Conservation (phyloP, 2,329 filamentous ascomycete species). For the Verticillium alfalfae region DNA sequence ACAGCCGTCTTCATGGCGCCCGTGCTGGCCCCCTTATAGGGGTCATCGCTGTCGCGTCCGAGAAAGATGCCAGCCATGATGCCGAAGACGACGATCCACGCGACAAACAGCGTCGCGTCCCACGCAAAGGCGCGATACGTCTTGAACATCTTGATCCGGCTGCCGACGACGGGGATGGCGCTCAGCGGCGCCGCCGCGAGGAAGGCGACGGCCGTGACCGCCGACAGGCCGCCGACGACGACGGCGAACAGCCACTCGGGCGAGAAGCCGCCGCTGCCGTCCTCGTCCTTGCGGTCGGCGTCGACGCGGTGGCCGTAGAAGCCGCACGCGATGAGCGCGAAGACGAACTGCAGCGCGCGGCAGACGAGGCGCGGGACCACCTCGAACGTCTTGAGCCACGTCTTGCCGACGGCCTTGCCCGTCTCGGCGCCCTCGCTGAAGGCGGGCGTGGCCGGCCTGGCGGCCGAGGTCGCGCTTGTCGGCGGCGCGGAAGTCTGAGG, state of each 20-base stretch:
- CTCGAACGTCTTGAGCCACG: constrained; percentile 40
- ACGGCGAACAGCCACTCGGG: constrained; percentile 62
- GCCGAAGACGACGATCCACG: constrained; percentile 65
- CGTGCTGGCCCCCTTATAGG: constrained; percentile 37
- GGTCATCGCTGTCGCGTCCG: constrained; percentile 45
- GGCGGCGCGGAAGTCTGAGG: constrained; percentile 21
- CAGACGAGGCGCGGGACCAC: constrained; percentile 43
- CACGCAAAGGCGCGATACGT: constrained; percentile 38
- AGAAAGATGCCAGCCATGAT: constrained; percentile 70
- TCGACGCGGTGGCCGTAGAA: constrained; percentile 62
- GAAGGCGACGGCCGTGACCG: constrained; percentile 42
- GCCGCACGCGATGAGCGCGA: constrained; percentile 63
- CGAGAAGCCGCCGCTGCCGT: constrained; percentile 27
- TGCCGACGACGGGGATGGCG: constrained; percentile 24
- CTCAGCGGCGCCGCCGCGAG: constrained; percentile 28
- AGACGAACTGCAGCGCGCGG: constrained; percentile 63
- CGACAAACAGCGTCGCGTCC: constrained; percentile 35
- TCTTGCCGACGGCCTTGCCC: constrained; percentile 36
- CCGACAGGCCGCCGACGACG: constrained; percentile 48
- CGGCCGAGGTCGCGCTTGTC: constrained; percentile 27
- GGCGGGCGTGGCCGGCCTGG: constrained; percentile 21
- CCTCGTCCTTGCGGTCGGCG: constrained; percentile 27
- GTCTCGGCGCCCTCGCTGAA: constrained; percentile 26
- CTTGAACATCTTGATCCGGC: constrained; percentile 25
- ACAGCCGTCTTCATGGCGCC: constrained; percentile 63